Evolutionary conservation across 2,329 filamentous ascomycete genomes (phyloP).

Genomic region (Stagonosporopsis chrysanthemi): DNA sequence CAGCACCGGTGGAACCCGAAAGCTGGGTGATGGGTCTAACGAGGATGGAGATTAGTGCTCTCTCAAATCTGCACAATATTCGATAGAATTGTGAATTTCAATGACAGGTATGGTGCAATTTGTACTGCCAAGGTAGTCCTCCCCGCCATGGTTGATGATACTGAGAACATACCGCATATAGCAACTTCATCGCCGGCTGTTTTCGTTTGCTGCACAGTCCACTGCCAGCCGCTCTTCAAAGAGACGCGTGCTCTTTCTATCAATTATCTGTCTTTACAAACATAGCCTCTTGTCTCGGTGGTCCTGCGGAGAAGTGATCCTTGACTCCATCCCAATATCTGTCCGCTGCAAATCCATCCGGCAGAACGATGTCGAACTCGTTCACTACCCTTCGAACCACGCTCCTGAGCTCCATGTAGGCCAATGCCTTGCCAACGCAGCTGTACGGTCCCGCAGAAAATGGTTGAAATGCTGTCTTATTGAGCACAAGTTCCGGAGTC

Average conservation of each 20-base stretch:
- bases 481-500: conserved; percentile 26
- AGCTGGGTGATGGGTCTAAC: neutral
- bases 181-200: neutral
- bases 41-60: neutral
- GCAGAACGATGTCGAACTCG: conserved; percentile 60
- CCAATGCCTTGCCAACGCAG: conserved; percentile 72
- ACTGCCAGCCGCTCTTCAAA: neutral
- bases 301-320: conserved; percentile 37
- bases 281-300: conserved; percentile 25
- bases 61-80: neutral
- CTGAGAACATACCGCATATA: neutral
- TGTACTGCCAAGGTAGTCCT: neutral
- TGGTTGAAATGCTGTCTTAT: conserved; percentile 69
- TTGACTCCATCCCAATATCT: conserved; percentile 30
- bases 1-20: conserved; percentile 9
- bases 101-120: neutral
- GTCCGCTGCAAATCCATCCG: conserved; percentile 24
- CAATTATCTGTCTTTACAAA: conserved; percentile 18
- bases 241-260: neutral
- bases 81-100: neutral
- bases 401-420: conserved; percentile 69
- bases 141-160: neutral
- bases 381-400: conserved; percentile 66
- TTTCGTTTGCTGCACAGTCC: neutral
- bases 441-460: conserved; percentile 64